A percentile compares a stretch with the other conserved stretches of the same genome.
Evolutionary conservation across 2,329 filamentous ascomycete genomes (phyloP).

Genomic region (Cladosporium sphaerospermum): DNA sequence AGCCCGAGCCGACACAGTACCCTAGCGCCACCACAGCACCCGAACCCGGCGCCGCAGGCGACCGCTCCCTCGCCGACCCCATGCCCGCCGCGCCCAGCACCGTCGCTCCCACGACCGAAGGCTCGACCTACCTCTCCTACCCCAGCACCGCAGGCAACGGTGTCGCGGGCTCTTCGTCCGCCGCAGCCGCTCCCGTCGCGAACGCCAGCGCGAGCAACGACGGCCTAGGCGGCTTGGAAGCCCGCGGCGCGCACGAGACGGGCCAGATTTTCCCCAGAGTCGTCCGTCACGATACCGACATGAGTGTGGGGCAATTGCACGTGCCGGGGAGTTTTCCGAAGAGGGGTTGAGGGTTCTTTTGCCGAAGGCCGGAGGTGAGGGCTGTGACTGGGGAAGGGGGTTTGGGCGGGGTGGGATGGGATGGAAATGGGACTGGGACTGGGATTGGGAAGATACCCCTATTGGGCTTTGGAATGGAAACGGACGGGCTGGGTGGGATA

Average conservation of each 20-base stretch:
- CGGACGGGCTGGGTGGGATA: no score
- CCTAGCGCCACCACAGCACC: not conserved
- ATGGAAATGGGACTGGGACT: no score
- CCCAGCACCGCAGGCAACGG: not conserved
- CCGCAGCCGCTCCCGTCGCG: not conserved
- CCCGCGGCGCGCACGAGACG: slow-evolving; percentile 29
- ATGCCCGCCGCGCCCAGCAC: slow-evolving; percentile 18
- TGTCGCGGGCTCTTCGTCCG: not conserved
- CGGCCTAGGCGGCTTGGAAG: slow-evolving; percentile 28
- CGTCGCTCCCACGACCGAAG: slow-evolving; percentile 15
- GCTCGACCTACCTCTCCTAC: not conserved
- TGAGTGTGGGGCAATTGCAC: slow-evolving; percentile 57
- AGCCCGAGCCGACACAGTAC: not conserved
- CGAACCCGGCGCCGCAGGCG: not conserved
- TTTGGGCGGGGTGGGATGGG: no score
- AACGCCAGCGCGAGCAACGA: not conserved
- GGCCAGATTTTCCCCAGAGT: slow-evolving; percentile 46
- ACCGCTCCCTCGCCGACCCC: not conserved
- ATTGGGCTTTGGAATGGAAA: no score
- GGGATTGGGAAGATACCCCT: no score
- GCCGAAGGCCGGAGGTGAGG: not conserved
- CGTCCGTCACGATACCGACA: slow-evolving; percentile 40
- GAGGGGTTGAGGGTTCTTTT: not conserved
- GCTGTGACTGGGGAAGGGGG: not conserved
- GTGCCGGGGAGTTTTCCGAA: slow-evolving; percentile 57